Percentiles rank a stretch among this genome's conserved stretches.
Evolutionary conservation across 1,284 basidiomycete genomes (phyloP).

Genomic region (Coniophora puteana): DNA sequence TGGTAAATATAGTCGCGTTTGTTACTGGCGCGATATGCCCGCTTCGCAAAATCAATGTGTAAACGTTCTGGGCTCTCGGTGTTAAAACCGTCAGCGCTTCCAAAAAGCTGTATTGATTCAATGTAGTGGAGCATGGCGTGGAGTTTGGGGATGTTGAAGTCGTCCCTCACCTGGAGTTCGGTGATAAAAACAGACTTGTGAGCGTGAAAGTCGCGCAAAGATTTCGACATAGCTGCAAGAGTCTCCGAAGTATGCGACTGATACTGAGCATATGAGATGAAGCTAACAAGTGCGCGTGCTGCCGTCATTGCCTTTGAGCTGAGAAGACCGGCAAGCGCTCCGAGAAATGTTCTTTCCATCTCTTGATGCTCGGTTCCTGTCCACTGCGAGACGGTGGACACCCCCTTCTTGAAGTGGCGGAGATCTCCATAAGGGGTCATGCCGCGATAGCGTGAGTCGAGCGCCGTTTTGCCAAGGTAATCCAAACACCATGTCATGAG

Average conservation of each 20-base stretch:
- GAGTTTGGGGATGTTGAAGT: conserved; percentile 10
- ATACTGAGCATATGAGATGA: conserved; percentile 19
- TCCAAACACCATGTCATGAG: conserved; percentile 12
- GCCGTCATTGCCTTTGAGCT: conserved; percentile 1
- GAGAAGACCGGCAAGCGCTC: conserved; percentile 4
- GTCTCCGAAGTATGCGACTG: conserved; percentile 9
- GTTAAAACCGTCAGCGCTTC: conserved; percentile 4
- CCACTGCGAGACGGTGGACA: conserved; percentile 10
- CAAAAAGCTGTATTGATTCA: background rate
- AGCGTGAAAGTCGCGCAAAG: conserved; percentile 14
- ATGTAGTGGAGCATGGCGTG: conserved; percentile 6
- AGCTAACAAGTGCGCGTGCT: conserved; percentile 9
- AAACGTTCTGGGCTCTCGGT: conserved; percentile 4
- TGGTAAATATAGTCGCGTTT: conserved; percentile 20
- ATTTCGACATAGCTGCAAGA: conserved; percentile 9
- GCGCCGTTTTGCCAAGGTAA: conserved; percentile 7
- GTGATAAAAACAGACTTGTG: conserved; percentile 17
- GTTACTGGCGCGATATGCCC: conserved; percentile 20
- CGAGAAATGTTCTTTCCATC: conserved; percentile 9
- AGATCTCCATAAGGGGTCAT: conserved; percentile 9
- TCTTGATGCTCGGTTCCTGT: conserved; percentile 14
- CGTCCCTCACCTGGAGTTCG: conserved; percentile 1
- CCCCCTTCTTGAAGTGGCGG: conserved; percentile 14
- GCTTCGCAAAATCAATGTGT: conserved; percentile 8
- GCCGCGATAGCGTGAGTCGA: conserved; percentile 10